Evolutionary conservation across 805 yeast species (phyloP), one percentile per base, ranked within the genome.

Genomic region (Zygosaccharomyces pseudorouxii): DNA sequence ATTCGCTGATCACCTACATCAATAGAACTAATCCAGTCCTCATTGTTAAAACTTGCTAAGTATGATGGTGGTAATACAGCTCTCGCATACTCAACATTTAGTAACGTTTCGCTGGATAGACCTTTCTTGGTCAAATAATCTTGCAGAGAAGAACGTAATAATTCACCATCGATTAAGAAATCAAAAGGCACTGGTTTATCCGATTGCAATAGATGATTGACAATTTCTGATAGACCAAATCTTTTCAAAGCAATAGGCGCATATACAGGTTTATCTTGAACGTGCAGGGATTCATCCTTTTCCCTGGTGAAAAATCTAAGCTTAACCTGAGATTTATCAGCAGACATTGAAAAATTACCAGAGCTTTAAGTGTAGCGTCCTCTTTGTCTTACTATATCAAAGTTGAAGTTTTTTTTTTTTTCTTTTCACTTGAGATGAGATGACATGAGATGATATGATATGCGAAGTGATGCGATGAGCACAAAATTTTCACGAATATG

Each of bases 41-140:
- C 96, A 62, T 92, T 89, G 62, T 82, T 80, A 69, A 84, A 93
- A 39, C 95, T 83, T 2, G 95, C 89, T 54, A 89, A 72, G 62
- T 80, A 90, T 22, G 92, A 82, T n/a, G 99, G 99, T 16, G 99
- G 99, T 45, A 92, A 76, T 33, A 89, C 84, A 0, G 97, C 89
- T 56, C 96, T 78, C 10, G 96, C 88, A 71, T 93, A 93, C 64
- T 93, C 99, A 41, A 93, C 71, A 25, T 81, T 81, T 52, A 93
- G 66, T 46, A 83, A 79, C 0, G 86, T 78, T 74, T 93, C 99
- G 23, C 82, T 76, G 2, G 96, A 87, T 35, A 90, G 72, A 6
- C 90, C 98, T 54, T 87, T 78, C 44, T 77, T 71, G 12, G 80
- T 74, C 59, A 93, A 72, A 67, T 92, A 92, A 11, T 86, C 92